phyloP scores from a whole-genome alignment of 257 asterid species.

The Mitragyna speciosa region DNA sequence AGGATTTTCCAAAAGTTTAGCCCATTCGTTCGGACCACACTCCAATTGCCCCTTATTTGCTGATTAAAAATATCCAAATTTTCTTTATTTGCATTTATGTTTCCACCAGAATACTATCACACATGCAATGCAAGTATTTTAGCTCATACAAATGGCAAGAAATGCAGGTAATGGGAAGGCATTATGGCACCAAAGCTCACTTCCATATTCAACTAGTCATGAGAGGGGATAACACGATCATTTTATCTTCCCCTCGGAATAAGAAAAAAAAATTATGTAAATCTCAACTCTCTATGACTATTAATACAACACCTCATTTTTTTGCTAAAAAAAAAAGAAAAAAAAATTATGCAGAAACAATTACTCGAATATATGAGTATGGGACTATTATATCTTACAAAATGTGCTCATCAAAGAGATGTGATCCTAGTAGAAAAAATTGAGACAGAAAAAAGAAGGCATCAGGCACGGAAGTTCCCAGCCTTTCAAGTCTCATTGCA shows the following conservation, averaged over 20 bases:
- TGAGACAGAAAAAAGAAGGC: neutral
- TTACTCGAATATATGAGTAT: neutral
- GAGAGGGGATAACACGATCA: neutral
- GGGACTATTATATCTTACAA: neutral
- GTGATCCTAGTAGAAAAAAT: neutral
- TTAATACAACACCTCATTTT: no score
- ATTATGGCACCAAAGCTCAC: neutral
- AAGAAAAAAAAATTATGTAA: no score
- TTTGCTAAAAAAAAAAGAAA: no score
- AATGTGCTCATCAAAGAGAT: neutral
- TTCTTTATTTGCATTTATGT: neutral
- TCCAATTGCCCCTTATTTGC: no score
- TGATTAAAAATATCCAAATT: neutral
- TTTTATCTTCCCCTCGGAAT: no score
- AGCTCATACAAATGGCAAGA: neutral
- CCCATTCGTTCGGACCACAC: neutral
- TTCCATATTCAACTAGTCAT: neutral
- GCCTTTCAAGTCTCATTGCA: neutral
- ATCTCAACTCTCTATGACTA: no score
- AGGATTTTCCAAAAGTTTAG: neutral
- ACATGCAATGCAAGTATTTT: neutral
- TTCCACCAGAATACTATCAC: neutral
- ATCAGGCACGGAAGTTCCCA: neutral
- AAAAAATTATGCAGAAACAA: neutral
- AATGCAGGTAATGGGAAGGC: neutral